Base-by-base conservation (phyloP, 495 filamentous ascomycete species). In the Lophiotrema nucula region DNA sequence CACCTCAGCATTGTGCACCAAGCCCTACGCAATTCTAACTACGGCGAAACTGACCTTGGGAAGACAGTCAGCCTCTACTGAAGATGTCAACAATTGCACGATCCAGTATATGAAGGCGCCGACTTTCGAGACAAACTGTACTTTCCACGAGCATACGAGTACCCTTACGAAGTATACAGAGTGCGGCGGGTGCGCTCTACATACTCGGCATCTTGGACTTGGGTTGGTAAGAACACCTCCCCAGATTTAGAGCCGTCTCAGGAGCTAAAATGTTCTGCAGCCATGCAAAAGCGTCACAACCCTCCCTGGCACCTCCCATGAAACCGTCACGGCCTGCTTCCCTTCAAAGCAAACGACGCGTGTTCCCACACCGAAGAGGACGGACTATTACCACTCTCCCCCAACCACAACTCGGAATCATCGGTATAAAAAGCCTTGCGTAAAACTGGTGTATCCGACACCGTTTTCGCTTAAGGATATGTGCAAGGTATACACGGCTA, bases 11-110 rank as follows among this genome's bases (percentile, higher is more conserved):
- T n/a, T n/a, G n/a, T n/a, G n/a, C n/a, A n/a, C n/a, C n/a, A n/a
- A n/a, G n/a, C n/a, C n/a, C n/a, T n/a, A n/a, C n/a, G n/a, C n/a
- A n/a, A n/a, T n/a, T n/a, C n/a, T n/a, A n/a, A n/a, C n/a, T n/a
- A n/a, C n/a, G n/a, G n/a, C n/a, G n/a, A n/a, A n/a, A n/a, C n/a
- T n/a, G n/a, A n/a, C n/a, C n/a, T n/a, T n/a, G n/a, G n/a, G n/a
- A n/a, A n/a, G n/a, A n/a, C n/a, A n/a, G n/a, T n/a, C n/a, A n/a
- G n/a, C n/a, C n/a, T n/a, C n/a, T n/a, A n/a, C n/a, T n/a, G n/a
- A n/a, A n/a, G n/a, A n/a, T n/a, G n/a, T n/a, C n/a, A n/a, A n/a
- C 8, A 35, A 35, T 35, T 66, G 64, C 25, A 62, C 44, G 8
- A 55, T 25, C 18, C 45, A 47, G 6, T 22, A 58, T 11, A 41